phyloP scores from a whole-genome alignment of 208 protist genomes.

The Spongospora subterranea region DNA sequence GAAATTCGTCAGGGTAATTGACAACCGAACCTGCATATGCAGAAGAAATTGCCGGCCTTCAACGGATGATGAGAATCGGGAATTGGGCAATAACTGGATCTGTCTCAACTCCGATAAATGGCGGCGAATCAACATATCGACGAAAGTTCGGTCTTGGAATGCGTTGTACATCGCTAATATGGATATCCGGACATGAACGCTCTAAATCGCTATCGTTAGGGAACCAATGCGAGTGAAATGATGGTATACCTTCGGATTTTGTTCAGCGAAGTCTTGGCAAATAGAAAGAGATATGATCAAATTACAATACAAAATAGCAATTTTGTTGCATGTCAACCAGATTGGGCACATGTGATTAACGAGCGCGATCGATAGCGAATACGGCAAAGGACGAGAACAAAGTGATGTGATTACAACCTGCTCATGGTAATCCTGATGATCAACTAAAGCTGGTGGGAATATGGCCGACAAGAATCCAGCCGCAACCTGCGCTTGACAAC shows the following conservation, averaged over 20 bases:
- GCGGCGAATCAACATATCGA: background rate
- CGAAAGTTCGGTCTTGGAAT: background rate
- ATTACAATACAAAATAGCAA: background rate
- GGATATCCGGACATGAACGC: background rate
- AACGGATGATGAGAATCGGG: background rate
- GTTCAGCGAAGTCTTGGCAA: background rate
- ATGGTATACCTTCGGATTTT: background rate
- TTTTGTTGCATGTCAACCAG: background rate
- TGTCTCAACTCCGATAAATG: background rate
- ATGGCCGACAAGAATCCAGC: background rate
- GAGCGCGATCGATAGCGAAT: background rate
- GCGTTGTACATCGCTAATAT: background rate
- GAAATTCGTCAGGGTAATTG: background rate
- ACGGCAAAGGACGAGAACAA: background rate
- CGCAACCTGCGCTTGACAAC: background rate
- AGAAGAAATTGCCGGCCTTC: background rate
- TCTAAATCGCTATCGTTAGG: background rate
- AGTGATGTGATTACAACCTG: background rate
- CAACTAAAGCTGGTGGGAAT: background rate
- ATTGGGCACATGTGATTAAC: background rate
- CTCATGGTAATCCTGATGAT: background rate
- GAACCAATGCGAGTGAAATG: background rate
- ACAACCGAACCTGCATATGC: background rate
- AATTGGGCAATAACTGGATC: background rate
- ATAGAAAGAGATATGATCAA: background rate